Evolutionary conservation across 2,329 filamentous ascomycete genomes (phyloP).

Genomic region (Leptographium flavum): DNA sequence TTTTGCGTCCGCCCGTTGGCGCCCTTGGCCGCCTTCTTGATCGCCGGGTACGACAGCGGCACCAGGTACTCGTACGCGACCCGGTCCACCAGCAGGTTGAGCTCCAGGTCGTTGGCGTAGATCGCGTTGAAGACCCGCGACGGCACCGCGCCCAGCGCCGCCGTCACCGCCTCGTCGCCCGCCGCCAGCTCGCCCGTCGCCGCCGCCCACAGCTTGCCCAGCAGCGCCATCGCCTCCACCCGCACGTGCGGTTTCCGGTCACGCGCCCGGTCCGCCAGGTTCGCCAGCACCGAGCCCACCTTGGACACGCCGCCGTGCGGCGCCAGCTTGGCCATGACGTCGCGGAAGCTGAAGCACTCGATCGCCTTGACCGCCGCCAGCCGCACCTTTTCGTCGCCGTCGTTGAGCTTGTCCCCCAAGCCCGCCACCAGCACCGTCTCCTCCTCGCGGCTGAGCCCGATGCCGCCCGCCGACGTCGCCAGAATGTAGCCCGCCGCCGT

Average conservation of each 20-base stretch:
- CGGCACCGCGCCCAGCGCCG: constrained; percentile 69
- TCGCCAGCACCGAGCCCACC: constrained; percentile 63
- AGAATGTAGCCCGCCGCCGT: constrained; percentile 74
- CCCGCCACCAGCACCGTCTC: constrained; percentile 60
- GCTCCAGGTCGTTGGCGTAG: constrained; percentile 78
- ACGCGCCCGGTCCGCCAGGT: constrained; percentile 74
- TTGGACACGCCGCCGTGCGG: constrained; percentile 60
- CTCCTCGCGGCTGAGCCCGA: constrained; percentile 73
- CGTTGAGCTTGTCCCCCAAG: constrained; percentile 67
- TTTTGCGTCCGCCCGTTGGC: constrained; percentile 28
- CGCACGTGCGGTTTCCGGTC: constrained; percentile 74
- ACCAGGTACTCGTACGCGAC: constrained; percentile 78
- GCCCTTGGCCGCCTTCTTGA: constrained; percentile 48
- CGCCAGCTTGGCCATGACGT: constrained; percentile 72
- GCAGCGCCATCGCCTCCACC: constrained; percentile 70
- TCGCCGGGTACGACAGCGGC: constrained; percentile 72
- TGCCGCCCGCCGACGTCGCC: constrained; percentile 79
- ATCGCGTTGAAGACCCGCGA: constrained; percentile 74
- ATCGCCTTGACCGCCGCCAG: constrained; percentile 79
- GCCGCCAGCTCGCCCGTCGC: constrained; percentile 74
- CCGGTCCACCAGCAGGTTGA: constrained; percentile 71
- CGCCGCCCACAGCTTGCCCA: constrained; percentile 87
- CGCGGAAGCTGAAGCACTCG: constrained; percentile 63
- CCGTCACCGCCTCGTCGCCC: constrained; percentile 61
- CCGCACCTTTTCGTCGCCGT: constrained; percentile 83